A percentile compares a stretch with the other conserved stretches of the same genome.
Conservation (phyloP, 2,329 filamentous ascomycete species). For the Piedraia hortae region DNA sequence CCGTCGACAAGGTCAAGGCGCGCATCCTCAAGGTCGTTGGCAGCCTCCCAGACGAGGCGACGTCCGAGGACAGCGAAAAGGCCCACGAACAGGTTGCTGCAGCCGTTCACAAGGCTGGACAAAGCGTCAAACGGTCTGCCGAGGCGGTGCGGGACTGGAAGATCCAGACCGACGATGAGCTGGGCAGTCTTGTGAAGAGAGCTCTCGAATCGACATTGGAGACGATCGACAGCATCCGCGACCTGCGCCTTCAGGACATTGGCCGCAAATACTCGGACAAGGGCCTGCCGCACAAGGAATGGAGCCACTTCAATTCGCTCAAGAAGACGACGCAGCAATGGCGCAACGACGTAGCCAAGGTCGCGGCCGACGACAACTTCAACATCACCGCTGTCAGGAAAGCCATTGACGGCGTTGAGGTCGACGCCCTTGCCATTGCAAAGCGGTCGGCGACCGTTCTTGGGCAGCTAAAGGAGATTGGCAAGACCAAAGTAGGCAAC, state of each 20-base stretch:
- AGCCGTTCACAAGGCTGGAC: conserved; percentile 37
- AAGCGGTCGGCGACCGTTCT: conserved; percentile 58
- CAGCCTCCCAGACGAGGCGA: conserved; percentile 29
- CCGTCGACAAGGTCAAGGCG: conserved; percentile 36
- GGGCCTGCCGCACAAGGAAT: conserved; percentile 86
- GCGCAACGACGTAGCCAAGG: conserved; percentile 52
- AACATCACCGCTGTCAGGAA: conserved; percentile 40
- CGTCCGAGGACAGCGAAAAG: conserved; percentile 23
- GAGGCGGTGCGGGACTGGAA: conserved; percentile 56
- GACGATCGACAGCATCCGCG: conserved; percentile 57
- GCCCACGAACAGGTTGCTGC: conserved; percentile 24
- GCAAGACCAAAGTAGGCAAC: conserved; percentile 54
- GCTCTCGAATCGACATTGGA: conserved; percentile 58
- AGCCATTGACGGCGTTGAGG: conserved; percentile 41
- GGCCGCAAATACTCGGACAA: conserved; percentile 92
- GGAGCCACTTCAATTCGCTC: conserved; percentile 78
- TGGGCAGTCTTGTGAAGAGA: conserved; percentile 37
- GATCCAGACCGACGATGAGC: conserved; percentile 39
- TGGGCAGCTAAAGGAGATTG: conserved; percentile 52
- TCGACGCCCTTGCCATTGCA: conserved; percentile 53
- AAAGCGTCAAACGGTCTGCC: conserved; percentile 48
- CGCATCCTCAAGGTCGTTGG: conserved; percentile 31
- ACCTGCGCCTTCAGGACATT: conserved; percentile 67
- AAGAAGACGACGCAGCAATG: conserved; percentile 62
- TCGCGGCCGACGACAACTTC: conserved; percentile 41